Evolutionary conservation across 78 protist genomes (phyloP).

Genomic region (Chrysochromulina tobinii): DNA sequence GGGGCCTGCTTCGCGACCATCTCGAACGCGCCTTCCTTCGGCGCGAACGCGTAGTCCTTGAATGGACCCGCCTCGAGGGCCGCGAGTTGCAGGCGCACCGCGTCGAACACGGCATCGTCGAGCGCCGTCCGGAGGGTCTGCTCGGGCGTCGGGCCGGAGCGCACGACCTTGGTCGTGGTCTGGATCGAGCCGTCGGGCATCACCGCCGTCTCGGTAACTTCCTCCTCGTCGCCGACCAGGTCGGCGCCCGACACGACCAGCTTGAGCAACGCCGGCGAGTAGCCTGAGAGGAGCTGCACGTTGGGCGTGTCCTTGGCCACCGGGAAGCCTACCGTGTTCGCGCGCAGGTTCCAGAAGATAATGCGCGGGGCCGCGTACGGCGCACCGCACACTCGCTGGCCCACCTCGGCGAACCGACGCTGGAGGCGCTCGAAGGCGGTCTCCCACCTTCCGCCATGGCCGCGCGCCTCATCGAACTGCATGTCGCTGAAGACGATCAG

Average conservation of each 20-base stretch:
- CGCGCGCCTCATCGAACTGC: neutral
- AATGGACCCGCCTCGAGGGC: neutral
- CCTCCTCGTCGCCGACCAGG: neutral
- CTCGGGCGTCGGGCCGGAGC: neutral
- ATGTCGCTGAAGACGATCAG: neutral
- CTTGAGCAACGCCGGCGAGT: neutral
- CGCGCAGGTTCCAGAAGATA: constrained; percentile 1
- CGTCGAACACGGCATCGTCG: neutral
- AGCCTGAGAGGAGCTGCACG: neutral
- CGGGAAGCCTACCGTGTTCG: neutral
- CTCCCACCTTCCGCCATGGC: neutral
- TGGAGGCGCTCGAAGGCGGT: neutral
- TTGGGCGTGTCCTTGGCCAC: neutral
- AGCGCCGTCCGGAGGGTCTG: neutral
- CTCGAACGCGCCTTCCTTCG: neutral
- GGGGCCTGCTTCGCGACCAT: neutral
- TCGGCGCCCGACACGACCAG: neutral
- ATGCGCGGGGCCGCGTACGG: neutral
- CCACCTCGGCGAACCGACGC: neutral
- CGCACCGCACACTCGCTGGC: neutral
- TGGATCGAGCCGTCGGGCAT: neutral
- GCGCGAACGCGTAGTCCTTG: neutral
- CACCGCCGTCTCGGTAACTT: neutral
- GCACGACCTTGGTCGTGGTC: neutral
- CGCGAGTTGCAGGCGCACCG: neutral